Evolutionary conservation across 495 filamentous ascomycete genomes (phyloP).

Genomic region (Xanthoparmelia taractica): DNA sequence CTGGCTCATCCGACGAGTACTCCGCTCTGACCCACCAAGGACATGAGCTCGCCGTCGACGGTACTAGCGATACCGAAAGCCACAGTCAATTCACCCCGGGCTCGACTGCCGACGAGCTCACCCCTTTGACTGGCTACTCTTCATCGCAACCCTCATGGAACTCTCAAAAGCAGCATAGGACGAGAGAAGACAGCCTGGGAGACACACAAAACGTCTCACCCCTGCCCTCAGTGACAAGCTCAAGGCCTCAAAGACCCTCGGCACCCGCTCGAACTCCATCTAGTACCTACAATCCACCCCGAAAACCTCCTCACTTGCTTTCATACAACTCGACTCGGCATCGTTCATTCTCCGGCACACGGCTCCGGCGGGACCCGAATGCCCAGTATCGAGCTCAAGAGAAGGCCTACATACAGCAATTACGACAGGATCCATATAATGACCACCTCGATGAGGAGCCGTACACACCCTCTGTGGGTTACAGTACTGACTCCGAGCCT

Average conservation of each 20-base stretch:
- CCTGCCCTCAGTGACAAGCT: slow-evolving; percentile 19
- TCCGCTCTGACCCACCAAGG: slow-evolving; percentile 38
- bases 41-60: slow-evolving; percentile 40
- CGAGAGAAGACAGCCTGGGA: slow-evolving; percentile 26
- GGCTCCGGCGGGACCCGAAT: slow-evolving; percentile 56
- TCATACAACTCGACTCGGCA: slow-evolving; percentile 43
- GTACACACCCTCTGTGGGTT: slow-evolving; percentile 53
- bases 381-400: slow-evolving; percentile 76
- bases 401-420: slow-evolving; percentile 71
- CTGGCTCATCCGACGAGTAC: slow-evolving; percentile 55
- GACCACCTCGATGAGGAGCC: slow-evolving; percentile 71
- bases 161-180: slow-evolving; percentile 24
- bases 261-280: slow-evolving; percentile 59
- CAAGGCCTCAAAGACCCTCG: slow-evolving; percentile 50
- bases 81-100: slow-evolving; percentile 37
- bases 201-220: slow-evolving; percentile 21
- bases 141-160: slow-evolving; percentile 26
- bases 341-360: slow-evolving; percentile 47
- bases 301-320: slow-evolving; percentile 59
- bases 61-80: slow-evolving; percentile 34
- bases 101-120: slow-evolving; percentile 28
- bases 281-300: slow-evolving; percentile 65
- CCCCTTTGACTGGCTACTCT: slow-evolving; percentile 29
- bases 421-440: slow-evolving; percentile 62
- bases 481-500: slow-evolving; percentile 73